phyloP scores from a whole-genome alignment of 768 basidiomycete genomes.

The Mycena vitilis region DNA sequence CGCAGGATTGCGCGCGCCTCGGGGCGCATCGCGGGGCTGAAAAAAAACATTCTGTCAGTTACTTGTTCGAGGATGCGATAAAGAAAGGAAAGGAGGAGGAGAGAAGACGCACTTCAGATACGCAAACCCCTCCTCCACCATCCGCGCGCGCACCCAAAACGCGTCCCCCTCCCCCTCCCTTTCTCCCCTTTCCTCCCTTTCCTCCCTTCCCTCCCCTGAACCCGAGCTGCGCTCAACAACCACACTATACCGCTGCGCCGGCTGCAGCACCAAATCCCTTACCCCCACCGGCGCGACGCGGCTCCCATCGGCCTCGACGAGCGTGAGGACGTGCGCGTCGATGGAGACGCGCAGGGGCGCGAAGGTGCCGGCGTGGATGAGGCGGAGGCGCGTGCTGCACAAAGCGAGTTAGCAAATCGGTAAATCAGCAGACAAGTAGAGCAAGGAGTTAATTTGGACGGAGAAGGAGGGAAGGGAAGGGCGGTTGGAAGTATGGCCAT shows the following conservation, averaged over 20 bases:
- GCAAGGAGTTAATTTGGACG: too few relatives aligned
- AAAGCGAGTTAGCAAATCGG: too few relatives aligned
- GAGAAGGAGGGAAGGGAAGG: too few relatives aligned
- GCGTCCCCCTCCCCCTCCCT: background rate
- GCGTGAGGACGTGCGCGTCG: conserved; percentile 57
- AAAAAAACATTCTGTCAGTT: background rate
- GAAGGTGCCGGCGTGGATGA: conserved; percentile 61
- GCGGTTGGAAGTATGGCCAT: too few relatives aligned
- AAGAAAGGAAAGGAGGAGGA: background rate
- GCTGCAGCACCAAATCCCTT: conserved; percentile 51
- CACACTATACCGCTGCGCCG: conserved; percentile 65
- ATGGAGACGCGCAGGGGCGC: conserved; percentile 58
- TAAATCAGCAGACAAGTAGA: too few relatives aligned
- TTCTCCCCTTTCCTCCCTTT: too few relatives aligned
- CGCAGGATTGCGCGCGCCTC: conserved; percentile 31
- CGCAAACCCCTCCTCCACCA: conserved; percentile 26
- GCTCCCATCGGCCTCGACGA: conserved; percentile 63
- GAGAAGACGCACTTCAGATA: conserved; percentile 24
- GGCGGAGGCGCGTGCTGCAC: conserved; percentile 56
- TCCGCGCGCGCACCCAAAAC: conserved; percentile 29
- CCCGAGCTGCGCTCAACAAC: conserved; percentile 50
- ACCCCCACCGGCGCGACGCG: conserved; percentile 52
- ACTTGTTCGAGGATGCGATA: background rate
- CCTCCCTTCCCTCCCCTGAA: too few relatives aligned
- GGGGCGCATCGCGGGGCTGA: conserved; percentile 17